Evolutionary conservation across 805 yeast species (phyloP).

Genomic region (Kodamaea restingae): DNA sequence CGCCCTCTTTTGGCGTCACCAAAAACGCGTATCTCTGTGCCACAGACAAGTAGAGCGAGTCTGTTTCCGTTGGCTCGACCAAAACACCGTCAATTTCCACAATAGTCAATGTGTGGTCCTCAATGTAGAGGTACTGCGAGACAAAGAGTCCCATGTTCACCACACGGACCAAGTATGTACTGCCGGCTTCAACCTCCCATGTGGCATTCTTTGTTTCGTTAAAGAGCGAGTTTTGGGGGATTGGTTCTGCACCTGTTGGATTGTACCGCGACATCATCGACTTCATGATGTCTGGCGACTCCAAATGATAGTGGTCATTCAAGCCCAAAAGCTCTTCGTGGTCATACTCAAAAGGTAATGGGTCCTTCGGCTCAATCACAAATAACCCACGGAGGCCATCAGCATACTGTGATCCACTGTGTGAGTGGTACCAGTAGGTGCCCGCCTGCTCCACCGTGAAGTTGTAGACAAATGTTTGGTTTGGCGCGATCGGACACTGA

Average conservation of each 20-base stretch:
- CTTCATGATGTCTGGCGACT: slow-evolving; percentile 42
- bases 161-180: slow-evolving; percentile 61
- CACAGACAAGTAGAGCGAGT: slow-evolving; percentile 60
- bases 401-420: slow-evolving; percentile 70
- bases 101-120: slow-evolving; percentile 38
- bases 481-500: slow-evolving; percentile 45
- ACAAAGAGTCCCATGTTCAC: slow-evolving; percentile 70
- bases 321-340: slow-evolving; percentile 56
- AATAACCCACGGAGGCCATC: slow-evolving; percentile 74
- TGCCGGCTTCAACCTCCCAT: slow-evolving; percentile 52
- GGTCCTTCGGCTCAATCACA: slow-evolving; percentile 47
- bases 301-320: slow-evolving; percentile 61
- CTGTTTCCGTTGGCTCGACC: slow-evolving; percentile 53
- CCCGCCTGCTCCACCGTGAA: slow-evolving; percentile 38
- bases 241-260: slow-evolving; percentile 84
- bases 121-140: slow-evolving; percentile 49
- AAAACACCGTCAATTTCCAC: slow-evolving; percentile 49
- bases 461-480: slow-evolving; percentile 34
- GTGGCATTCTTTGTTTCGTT: slow-evolving; percentile 61
- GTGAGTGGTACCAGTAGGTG: slow-evolving; percentile 72
- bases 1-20: slow-evolving; percentile 48
- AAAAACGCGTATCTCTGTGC: slow-evolving; percentile 80
- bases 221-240: slow-evolving; percentile 62
- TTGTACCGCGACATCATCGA: slow-evolving; percentile 60
- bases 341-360: slow-evolving; percentile 56